Percentiles rank a stretch among this genome's conserved stretches.
Evolutionary conservation across 73 alveolate species (phyloP).

Genomic region (Paraurostyla sp.): DNA sequence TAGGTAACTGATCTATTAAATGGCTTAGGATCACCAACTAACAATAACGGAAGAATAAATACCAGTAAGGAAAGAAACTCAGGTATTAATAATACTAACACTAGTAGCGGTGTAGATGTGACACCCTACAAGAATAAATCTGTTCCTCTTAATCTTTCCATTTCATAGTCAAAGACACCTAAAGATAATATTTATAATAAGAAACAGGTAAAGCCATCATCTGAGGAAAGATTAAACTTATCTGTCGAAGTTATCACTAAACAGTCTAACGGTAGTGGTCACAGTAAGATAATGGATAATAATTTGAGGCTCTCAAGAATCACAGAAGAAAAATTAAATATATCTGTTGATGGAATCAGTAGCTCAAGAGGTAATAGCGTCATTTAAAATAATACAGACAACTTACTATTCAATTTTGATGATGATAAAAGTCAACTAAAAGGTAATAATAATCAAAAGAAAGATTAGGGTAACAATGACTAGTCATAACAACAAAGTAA

Average conservation of each 20-base stretch:
- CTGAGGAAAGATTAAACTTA: constrained; percentile 25
- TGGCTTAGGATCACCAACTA: constrained; percentile 3
- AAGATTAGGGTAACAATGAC: neutral
- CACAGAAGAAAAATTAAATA: constrained; percentile 44
- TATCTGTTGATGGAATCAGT: constrained; percentile 37
- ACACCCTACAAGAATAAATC: constrained; percentile 60
- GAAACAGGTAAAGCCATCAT: neutral
- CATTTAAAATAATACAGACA: neutral
- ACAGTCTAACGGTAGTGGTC: neutral
- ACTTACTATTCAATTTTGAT: neutral
- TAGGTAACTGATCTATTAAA: constrained; percentile 3
- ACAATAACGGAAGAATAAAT: neutral
- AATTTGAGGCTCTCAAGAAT: constrained; percentile 32
- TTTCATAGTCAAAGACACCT: constrained; percentile 14
- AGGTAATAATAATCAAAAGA: neutral
- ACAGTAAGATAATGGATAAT: neutral
- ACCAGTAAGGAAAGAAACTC: constrained; percentile 25
- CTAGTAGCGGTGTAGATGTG: neutral
- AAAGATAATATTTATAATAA: constrained; percentile 17
- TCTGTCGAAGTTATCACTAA: constrained; percentile 22
- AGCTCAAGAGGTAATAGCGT: constrained; percentile 21
- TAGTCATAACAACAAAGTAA: constrained; percentile 16
- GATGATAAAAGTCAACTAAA: neutral
- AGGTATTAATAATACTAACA: neutral
- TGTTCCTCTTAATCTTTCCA: constrained; percentile 46